Evolutionary conservation across 1,284 basidiomycete species (phyloP).

Genomic region (Leccinum angustisporum): DNA sequence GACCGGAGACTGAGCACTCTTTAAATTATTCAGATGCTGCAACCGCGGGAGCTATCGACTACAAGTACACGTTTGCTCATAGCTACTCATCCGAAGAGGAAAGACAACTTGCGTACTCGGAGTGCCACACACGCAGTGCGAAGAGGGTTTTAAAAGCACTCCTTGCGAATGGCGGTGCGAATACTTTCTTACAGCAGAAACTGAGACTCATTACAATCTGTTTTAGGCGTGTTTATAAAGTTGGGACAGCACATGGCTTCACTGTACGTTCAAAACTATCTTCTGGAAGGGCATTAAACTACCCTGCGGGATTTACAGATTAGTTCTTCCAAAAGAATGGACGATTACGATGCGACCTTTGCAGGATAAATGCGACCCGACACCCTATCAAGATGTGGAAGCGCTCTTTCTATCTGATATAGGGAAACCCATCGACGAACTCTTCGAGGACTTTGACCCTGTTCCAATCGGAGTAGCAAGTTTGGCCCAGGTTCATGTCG

Average conservation of each 20-base stretch:
- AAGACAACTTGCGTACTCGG: conserved; percentile 59
- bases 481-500: conserved; percentile 94
- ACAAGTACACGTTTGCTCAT: conserved; percentile 75
- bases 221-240: conserved; percentile 85
- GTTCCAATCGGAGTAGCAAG: conserved; percentile 94
- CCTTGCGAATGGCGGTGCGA: conserved; percentile 81
- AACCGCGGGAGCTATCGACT: conserved; percentile 72
- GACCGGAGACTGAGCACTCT: background rate
- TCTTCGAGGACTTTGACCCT: conserved; percentile 84
- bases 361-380: conserved; percentile 86
- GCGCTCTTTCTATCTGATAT: conserved; percentile 73
- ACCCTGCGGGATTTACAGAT: conserved; percentile 31
- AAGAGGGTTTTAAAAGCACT: conserved; percentile 75
- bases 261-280: conserved; percentile 42
- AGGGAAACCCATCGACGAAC: conserved; percentile 58
- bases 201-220: background rate
- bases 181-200: background rate
- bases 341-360: conserved; percentile 65
- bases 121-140: conserved; percentile 83
- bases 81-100: conserved; percentile 58
- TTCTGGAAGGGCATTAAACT: background rate
- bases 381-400: conserved; percentile 69
- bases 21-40: conserved; percentile 51
- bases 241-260: conserved; percentile 88
- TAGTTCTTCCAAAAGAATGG: conserved; percentile 82